Evolutionary conservation across 768 basidiomycete species (phyloP).

Genomic region (Mycena pura): DNA sequence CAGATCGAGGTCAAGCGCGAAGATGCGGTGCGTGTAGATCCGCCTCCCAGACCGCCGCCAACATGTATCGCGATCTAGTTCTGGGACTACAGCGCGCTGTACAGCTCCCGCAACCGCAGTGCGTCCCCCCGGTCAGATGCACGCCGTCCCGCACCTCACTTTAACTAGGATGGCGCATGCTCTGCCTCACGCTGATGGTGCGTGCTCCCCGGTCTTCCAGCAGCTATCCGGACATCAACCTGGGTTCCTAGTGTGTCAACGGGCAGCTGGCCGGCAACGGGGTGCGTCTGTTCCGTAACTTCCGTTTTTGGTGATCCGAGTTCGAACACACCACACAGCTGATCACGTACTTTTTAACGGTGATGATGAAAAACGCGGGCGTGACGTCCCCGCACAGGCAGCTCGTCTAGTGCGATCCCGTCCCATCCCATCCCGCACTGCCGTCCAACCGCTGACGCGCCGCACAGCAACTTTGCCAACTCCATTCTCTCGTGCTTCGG

Average conservation of each 20-base stretch:
- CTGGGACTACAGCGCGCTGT: slow-evolving; percentile 33
- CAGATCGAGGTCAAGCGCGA: slow-evolving; percentile 27
- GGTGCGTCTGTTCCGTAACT: slow-evolving; percentile 10
- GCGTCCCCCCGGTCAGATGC: background rate
- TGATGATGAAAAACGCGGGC: slow-evolving; percentile 33
- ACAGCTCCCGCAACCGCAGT: slow-evolving; percentile 28
- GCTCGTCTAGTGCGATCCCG: slow-evolving; percentile 29
- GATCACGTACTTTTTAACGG: slow-evolving; percentile 34
- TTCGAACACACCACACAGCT: slow-evolving; percentile 8
- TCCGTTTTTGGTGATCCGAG: background rate
- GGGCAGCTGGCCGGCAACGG: slow-evolving; percentile 36
- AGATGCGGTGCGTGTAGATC: slow-evolving; percentile 12
- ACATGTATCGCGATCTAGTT: slow-evolving; percentile 15
- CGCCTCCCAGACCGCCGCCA: too few relatives aligned
- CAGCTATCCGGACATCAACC: too few relatives aligned
- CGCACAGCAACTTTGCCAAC: slow-evolving; percentile 33
- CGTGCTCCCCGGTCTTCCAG: background rate
- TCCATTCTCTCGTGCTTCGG: slow-evolving; percentile 34
- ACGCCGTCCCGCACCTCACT: background rate
- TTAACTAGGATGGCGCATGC: slow-evolving; percentile 33
- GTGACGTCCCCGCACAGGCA: slow-evolving; percentile 29
- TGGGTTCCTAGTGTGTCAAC: slow-evolving; percentile 27
- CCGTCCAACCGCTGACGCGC: background rate
- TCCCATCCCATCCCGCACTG: background rate
- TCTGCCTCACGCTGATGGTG: slow-evolving; percentile 32